Conservation (phyloP, 305 asterid genomes). For the Fraxinus floribunda region DNA sequence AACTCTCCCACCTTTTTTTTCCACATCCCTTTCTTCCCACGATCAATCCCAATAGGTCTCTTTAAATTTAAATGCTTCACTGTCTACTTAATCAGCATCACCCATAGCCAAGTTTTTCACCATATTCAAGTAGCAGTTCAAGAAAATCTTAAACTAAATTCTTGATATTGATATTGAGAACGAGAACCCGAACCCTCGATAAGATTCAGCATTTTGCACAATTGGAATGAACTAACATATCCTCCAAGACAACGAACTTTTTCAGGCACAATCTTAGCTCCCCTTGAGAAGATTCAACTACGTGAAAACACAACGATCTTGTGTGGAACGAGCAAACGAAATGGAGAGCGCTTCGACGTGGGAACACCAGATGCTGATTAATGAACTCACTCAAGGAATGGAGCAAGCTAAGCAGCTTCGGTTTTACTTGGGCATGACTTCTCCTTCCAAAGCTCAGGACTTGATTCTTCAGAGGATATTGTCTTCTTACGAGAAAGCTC, state of each 20-base stretch:
- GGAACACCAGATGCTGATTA: slow-evolving; percentile 48
- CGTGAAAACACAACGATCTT: background rate
- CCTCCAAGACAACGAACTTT: background rate
- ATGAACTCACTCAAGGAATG: slow-evolving; percentile 68
- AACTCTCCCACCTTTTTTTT: slow-evolving; percentile 29
- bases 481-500: slow-evolving; percentile 64
- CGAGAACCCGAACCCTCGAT: background rate
- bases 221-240: background rate
- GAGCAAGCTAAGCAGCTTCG: slow-evolving; percentile 72
- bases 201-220: slow-evolving; percentile 1
- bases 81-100: slow-evolving; percentile 23
- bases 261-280: background rate
- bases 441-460: slow-evolving; percentile 44
- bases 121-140: slow-evolving; percentile 10
- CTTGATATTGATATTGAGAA: background rate
- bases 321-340: background rate
- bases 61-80: slow-evolving; percentile 30
- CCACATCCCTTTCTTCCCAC: slow-evolving; percentile 33
- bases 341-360: slow-evolving; percentile 51
- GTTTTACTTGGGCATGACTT: slow-evolving; percentile 40
- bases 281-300: background rate
- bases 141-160: slow-evolving; percentile 14
- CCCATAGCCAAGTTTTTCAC: slow-evolving; percentile 15
- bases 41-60: slow-evolving; percentile 18
- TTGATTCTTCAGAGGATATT: slow-evolving; percentile 53